phyloP scores from a whole-genome alignment of 2,329 filamentous ascomycete genomes.

The Talaromyces sp. region DNA sequence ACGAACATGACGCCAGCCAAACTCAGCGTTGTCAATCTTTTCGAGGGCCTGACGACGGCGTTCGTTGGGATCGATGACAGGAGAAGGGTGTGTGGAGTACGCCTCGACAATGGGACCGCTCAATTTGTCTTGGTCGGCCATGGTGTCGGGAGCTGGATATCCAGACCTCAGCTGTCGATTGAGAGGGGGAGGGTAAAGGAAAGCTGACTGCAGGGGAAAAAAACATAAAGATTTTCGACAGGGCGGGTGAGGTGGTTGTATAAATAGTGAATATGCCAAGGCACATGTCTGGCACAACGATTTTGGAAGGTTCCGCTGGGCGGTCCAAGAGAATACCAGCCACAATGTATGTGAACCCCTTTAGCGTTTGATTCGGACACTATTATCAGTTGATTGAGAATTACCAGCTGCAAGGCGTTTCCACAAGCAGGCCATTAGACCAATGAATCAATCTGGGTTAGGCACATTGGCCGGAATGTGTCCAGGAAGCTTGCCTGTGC shows the following conservation, averaged over 20 bases:
- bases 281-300: neutral
- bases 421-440: neutral
- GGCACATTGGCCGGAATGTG: neutral
- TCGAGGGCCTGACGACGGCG: slow-evolving; percentile 73
- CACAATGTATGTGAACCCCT: slow-evolving; percentile 3
- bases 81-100: slow-evolving; percentile 12
- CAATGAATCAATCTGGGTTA: neutral
- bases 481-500: slow-evolving; percentile 1
- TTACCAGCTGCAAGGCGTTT: neutral
- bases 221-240: too few species aligned
- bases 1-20: slow-evolving; percentile 80
- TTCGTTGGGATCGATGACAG: slow-evolving; percentile 65
- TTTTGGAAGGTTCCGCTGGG: neutral
- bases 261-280: neutral
- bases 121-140: slow-evolving; percentile 11
- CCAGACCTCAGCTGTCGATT: neutral
- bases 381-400: slow-evolving; percentile 1
- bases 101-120: slow-evolving; percentile 6
- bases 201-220: neutral
- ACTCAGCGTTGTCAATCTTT: slow-evolving; percentile 75
- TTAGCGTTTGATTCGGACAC: neutral
- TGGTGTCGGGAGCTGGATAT: slow-evolving; percentile 3
- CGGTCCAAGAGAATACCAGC: neutral
- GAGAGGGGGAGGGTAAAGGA: neutral
- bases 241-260: neutral